Conservation (phyloP, 805 yeast species). For the Candida incommunis region DNA sequence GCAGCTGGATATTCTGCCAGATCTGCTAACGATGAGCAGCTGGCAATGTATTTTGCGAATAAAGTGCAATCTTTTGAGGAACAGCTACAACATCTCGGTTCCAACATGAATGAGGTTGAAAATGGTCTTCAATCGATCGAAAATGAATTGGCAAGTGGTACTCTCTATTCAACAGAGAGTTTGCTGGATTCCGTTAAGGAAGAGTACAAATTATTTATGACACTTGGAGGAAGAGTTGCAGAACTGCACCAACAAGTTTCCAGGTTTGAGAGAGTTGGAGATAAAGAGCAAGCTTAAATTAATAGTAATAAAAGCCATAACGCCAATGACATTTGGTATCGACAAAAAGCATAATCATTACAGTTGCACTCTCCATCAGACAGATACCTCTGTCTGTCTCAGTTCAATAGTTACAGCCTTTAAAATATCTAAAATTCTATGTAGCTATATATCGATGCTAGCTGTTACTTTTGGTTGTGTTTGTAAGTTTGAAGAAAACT, state of each 20-base stretch:
- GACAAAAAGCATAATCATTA: too few species aligned
- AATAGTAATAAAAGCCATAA: not conserved
- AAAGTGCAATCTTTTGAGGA: constrained; percentile 19
- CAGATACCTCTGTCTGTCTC: too few species aligned
- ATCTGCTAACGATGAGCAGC: constrained; percentile 24
- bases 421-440: too few species aligned
- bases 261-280: constrained; percentile 4
- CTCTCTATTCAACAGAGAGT: constrained; percentile 12
- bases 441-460: too few species aligned
- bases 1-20: constrained; percentile 18
- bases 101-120: constrained; percentile 20
- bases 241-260: constrained; percentile 45
- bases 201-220: constrained; percentile 57
- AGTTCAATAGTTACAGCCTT: too few species aligned
- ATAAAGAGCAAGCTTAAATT: constrained; percentile 2
- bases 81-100: constrained; percentile 16
- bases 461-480: not conserved
- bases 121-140: constrained; percentile 19
- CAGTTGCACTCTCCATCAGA: too few species aligned
- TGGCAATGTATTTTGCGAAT: constrained; percentile 17
- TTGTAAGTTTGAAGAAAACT: constrained; percentile 30
- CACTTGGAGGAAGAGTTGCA: constrained; percentile 57
- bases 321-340: too few species aligned
- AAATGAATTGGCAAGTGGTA: constrained; percentile 10
- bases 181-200: constrained; percentile 27